Conservation (phyloP, 1,284 basidiomycete genomes). For the Clitocybe nebularis region DNA sequence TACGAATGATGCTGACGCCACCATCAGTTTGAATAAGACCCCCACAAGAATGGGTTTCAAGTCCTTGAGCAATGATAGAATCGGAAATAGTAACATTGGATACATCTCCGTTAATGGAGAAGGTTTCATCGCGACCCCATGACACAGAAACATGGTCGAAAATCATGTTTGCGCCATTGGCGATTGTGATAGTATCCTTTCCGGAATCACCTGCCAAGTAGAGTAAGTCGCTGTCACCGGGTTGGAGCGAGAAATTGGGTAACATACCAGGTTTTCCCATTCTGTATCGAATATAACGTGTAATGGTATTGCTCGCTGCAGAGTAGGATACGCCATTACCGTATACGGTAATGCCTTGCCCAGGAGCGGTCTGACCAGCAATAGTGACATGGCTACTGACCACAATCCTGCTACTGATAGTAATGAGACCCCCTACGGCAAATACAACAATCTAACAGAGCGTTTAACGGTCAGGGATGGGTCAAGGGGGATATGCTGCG, state of each 20-base stretch:
- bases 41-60: constrained; percentile 34
- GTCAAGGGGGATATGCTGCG: too few relatives aligned
- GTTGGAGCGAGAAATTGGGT: neutral
- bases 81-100: constrained; percentile 33
- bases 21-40: constrained; percentile 35
- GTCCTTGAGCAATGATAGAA: constrained; percentile 33
- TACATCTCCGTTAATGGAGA: constrained; percentile 36
- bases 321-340: constrained; percentile 32
- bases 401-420: constrained; percentile 27
- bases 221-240: neutral
- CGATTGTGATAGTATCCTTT: constrained; percentile 33
- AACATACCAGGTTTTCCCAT: constrained; percentile 28
- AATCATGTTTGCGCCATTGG: constrained; percentile 33
- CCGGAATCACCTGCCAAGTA: constrained; percentile 26
- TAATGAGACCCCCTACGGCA: constrained; percentile 32
- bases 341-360: constrained; percentile 31
- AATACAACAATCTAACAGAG: constrained; percentile 29
- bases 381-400: constrained; percentile 29
- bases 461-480: neutral
- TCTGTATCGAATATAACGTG: constrained; percentile 32
- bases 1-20: constrained; percentile 33
- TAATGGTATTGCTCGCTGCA: constrained; percentile 30
- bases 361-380: constrained; percentile 31
- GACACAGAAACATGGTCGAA: constrained; percentile 35
- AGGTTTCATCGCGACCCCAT: constrained; percentile 36